These are phyloP conservation scores for Marvania coccoides DNA, from an alignment of 139 green algal genomes.

Conservation along the genomic window DNA sequence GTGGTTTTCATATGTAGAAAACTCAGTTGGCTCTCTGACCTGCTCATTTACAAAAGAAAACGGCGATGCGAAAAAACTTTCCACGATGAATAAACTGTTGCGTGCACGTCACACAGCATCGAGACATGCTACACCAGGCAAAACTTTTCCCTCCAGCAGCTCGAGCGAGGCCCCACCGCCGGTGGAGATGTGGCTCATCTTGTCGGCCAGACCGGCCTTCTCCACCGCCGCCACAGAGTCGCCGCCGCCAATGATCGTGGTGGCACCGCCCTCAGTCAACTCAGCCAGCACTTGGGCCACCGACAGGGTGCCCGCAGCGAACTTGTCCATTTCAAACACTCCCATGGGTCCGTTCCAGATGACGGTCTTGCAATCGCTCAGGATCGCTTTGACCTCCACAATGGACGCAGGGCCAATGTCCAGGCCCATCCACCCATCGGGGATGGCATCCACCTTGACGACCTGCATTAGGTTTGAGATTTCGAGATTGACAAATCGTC, in stretches of 20 bases:
- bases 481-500: too few relatives aligned
- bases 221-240: conserved; percentile 98
- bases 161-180: conserved; percentile 90
- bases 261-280: conserved; percentile 32
- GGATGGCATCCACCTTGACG: conserved; percentile 71
- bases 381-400: conserved; percentile 73
- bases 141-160: conserved; percentile 97
- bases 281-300: conserved; percentile 12
- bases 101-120: too few relatives aligned
- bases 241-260: conserved; percentile 97
- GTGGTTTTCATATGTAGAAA: too few relatives aligned
- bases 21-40: too few relatives aligned
- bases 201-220: conserved; percentile 85
- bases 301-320: conserved; percentile 18
- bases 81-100: too few relatives aligned
- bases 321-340: conserved; percentile 30
- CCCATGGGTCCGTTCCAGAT: conserved; percentile 90
- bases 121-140: conserved; percentile 82
- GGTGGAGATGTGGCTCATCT: conserved; percentile 71
- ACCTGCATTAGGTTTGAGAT: too few relatives aligned
- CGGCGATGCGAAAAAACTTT: too few relatives aligned
- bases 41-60: too few relatives aligned
- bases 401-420: conserved; percentile 91
- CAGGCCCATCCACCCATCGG: conserved; percentile 98
- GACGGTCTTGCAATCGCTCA: conserved; percentile 90